phyloP scores from a whole-genome alignment of 495 filamentous ascomycete species.

The Aspergillus sclerotiicarbonarius region DNA sequence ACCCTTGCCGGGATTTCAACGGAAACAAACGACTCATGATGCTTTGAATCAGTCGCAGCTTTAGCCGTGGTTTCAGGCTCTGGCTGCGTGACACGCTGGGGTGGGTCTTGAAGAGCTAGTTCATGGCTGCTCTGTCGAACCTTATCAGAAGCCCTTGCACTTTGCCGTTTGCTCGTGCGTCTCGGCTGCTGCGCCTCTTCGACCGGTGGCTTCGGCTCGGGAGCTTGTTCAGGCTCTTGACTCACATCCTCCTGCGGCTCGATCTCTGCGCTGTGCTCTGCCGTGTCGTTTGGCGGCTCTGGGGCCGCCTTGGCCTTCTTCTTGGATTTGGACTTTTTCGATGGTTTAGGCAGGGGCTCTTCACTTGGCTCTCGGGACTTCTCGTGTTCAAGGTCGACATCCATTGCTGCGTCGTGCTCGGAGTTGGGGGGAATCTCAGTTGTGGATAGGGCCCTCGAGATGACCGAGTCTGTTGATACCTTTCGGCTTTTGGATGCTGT shows the following conservation, averaged over 20 bases:
- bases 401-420: constrained; percentile 66
- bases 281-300: constrained; percentile 35
- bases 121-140: neutral
- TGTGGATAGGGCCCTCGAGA: constrained; percentile 32
- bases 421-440: constrained; percentile 52
- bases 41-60: constrained; percentile 39
- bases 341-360: constrained; percentile 35
- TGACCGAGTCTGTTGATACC: constrained; percentile 50
- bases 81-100: neutral
- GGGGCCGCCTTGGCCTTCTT: constrained; percentile 38
- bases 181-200: constrained; percentile 3
- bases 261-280: constrained; percentile 42
- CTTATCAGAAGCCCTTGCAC: neutral
- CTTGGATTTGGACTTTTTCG: constrained; percentile 38
- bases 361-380: constrained; percentile 18
- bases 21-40: constrained; percentile 40
- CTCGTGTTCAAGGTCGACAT: constrained; percentile 57
- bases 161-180: constrained; percentile 7
- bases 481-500: constrained; percentile 49
- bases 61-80: neutral
- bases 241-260: constrained; percentile 42
- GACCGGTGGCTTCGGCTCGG: constrained; percentile 1
- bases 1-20: constrained; percentile 37
- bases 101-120: neutral
- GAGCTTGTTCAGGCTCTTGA: constrained; percentile 1